Percentiles rank a stretch among this genome's conserved stretches.
Evolutionary conservation across 768 basidiomycete genomes (phyloP).

Genomic region (Leccinum imitatum): DNA sequence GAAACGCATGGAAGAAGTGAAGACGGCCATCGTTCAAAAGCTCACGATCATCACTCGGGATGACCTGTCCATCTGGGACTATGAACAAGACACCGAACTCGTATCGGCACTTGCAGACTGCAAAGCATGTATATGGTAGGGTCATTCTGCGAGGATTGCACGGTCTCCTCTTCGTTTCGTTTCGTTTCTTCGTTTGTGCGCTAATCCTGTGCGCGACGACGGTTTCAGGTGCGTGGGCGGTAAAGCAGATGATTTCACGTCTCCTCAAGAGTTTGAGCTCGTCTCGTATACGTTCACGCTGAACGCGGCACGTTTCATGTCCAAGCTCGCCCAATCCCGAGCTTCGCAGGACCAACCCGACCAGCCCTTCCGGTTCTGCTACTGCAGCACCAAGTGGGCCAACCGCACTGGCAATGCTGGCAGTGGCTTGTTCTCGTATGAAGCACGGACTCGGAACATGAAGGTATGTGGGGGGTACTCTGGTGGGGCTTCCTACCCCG

Average conservation of each 20-base stretch:
- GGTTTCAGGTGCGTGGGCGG: constrained; percentile 26
- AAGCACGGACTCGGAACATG: constrained; percentile 24
- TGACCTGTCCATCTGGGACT: constrained; percentile 28
- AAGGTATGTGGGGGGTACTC: constrained; percentile 13
- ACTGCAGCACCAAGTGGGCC: constrained; percentile 27
- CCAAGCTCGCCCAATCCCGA: constrained; percentile 16
- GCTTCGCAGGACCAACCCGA: neutral
- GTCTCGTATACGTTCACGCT: constrained; percentile 26
- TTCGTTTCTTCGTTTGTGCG: neutral
- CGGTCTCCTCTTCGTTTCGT: neutral
- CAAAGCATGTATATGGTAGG: constrained; percentile 28
- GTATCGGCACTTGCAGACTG: constrained; percentile 23
- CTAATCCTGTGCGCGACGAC: constrained; percentile 1
- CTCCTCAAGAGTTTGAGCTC: constrained; percentile 27
- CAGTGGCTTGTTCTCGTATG: constrained; percentile 14
- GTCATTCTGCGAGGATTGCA: neutral
- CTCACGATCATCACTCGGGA: constrained; percentile 24
- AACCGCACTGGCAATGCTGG: constrained; percentile 16
- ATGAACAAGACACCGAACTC: constrained; percentile 24
- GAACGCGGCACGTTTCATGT: constrained; percentile 24
- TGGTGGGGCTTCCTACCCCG: neutral
- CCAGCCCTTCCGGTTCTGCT: constrained; percentile 26
- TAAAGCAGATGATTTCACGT: constrained; percentile 21
- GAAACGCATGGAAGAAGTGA: constrained; percentile 14
- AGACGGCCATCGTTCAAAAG: constrained; percentile 20